Conservation (phyloP, 2,329 filamentous ascomycete species). For the Colletotrichum lini region DNA sequence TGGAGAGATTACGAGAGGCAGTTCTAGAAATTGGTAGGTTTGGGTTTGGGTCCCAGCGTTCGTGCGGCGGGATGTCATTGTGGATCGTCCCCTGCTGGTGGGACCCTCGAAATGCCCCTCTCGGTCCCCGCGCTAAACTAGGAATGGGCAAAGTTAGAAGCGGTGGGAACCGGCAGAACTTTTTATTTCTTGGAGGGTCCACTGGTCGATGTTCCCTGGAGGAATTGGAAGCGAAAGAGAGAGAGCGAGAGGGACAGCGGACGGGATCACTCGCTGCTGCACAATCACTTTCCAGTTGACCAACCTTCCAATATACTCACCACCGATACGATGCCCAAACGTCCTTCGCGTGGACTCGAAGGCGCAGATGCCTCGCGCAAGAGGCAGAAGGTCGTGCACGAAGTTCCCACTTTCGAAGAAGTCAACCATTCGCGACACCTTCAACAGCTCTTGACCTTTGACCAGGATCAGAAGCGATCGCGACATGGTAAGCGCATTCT, state of each 20-base stretch:
- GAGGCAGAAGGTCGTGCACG: slow-evolving; percentile 69
- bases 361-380: slow-evolving; percentile 62
- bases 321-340: slow-evolving; percentile 59
- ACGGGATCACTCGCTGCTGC: slow-evolving; percentile 1
- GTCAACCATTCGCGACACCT: slow-evolving; percentile 77
- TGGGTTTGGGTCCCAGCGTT: slow-evolving; percentile 8
- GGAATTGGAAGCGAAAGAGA: slow-evolving; percentile 1
- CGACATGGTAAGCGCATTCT: slow-evolving; percentile 69
- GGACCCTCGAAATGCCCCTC: slow-evolving; percentile 20
- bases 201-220: slow-evolving; percentile 12
- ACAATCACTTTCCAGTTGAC: neutral
- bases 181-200: slow-evolving; percentile 43
- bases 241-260: slow-evolving; percentile 4
- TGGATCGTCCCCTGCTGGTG: slow-evolving; percentile 21
- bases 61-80: slow-evolving; percentile 39
- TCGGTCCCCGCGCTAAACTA: slow-evolving; percentile 37
- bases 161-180: slow-evolving; percentile 42
- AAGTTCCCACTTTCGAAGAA: slow-evolving; percentile 72
- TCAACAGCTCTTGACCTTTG: slow-evolving; percentile 76
- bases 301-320: neutral
- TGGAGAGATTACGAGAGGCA: slow-evolving; percentile 6
- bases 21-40: slow-evolving; percentile 21
- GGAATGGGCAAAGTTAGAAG: slow-evolving; percentile 7
- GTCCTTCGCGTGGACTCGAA: slow-evolving; percentile 57
- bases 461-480: slow-evolving; percentile 77